Evolutionary conservation across 192 early-diverging fungal genomes (phyloP).

Genomic region (Cladochytrium replicatum): DNA sequence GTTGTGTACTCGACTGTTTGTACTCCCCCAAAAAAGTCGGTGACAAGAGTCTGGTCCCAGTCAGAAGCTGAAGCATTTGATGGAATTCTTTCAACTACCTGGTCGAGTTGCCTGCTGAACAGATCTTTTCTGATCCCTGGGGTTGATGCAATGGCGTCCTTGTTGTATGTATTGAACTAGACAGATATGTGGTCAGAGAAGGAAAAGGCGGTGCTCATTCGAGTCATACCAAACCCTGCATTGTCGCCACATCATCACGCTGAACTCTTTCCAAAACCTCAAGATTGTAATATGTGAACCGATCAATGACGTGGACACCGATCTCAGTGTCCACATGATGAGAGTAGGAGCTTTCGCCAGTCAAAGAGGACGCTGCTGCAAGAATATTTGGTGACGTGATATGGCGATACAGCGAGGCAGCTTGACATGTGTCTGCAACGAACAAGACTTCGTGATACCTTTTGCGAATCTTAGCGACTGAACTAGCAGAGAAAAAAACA

Average conservation of each 20-base stretch:
- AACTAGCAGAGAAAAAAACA: neutral
- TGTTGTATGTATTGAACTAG: constrained; percentile 76
- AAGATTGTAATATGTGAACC: constrained; percentile 93
- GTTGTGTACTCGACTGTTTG: constrained; percentile 87
- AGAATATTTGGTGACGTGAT: constrained; percentile 91
- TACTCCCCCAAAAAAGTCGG: constrained; percentile 95
- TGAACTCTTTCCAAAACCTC: constrained; percentile 84
- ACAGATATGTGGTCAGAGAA: neutral
- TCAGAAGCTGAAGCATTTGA: neutral
- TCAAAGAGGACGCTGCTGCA: constrained; percentile 75
- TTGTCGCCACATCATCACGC: constrained; percentile 62
- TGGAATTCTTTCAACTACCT: constrained; percentile 39
- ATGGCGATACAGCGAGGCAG: constrained; percentile 90
- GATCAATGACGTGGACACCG: constrained; percentile 95
- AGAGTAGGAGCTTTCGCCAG: constrained; percentile 90
- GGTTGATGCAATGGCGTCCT: constrained; percentile 60
- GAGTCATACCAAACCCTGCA: constrained; percentile 56
- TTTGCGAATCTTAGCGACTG: neutral
- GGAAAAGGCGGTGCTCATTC: neutral
- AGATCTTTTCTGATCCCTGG: constrained; percentile 81
- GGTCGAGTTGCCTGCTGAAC: constrained; percentile 64
- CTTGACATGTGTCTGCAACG: constrained; percentile 98
- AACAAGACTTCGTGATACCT: constrained; percentile 97
- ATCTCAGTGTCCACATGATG: constrained; percentile 86
- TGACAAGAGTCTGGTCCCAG: constrained; percentile 53